A percentile compares a stretch with the other conserved stretches of the same genome.
Evolutionary conservation across 306 rosid genomes (phyloP).

Genomic region (Sechiopsis laciniata): DNA sequence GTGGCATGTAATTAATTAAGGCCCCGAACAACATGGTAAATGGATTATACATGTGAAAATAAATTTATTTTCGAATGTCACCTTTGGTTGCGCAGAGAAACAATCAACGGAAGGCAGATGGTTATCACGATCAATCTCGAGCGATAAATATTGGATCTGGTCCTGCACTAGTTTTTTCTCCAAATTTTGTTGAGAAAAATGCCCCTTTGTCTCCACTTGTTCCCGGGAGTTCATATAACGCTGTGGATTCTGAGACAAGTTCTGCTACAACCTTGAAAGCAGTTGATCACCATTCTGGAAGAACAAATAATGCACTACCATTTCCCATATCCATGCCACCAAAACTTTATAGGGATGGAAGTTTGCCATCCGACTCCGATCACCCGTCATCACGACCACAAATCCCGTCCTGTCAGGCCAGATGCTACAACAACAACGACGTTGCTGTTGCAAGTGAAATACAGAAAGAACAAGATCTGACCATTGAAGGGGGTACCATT

Average conservation of each 20-base stretch:
- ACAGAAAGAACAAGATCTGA: constrained; percentile 69
- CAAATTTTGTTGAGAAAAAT: constrained; percentile 54
- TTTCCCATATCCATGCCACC: constrained; percentile 51
- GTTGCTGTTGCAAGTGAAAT: constrained; percentile 46
- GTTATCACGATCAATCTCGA: constrained; percentile 46
- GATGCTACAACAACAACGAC: constrained; percentile 30
- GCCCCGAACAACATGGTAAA: not conserved
- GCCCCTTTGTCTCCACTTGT: constrained; percentile 38
- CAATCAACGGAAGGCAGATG: constrained; percentile 55
- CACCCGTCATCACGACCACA: constrained; percentile 39
- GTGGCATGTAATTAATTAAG: not conserved
- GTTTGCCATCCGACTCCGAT: constrained; percentile 46
- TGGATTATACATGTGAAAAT: not conserved
- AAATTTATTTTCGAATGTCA: not conserved
- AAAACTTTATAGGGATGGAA: constrained; percentile 44
- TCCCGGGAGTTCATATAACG: constrained; percentile 43
- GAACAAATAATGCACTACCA: constrained; percentile 42
- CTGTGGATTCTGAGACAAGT: constrained; percentile 49
- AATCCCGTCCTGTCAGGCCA: constrained; percentile 34
- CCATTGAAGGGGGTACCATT: constrained; percentile 78
- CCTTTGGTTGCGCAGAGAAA: constrained; percentile 44
- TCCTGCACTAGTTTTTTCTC: constrained; percentile 27
- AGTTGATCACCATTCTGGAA: constrained; percentile 45
- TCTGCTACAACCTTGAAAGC: constrained; percentile 51
- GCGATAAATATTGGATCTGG: constrained; percentile 40